These are phyloP conservation scores for Carnegiea gigantea DNA, from an alignment of 179 eudicot genomes.

Conservation along the genomic window DNA sequence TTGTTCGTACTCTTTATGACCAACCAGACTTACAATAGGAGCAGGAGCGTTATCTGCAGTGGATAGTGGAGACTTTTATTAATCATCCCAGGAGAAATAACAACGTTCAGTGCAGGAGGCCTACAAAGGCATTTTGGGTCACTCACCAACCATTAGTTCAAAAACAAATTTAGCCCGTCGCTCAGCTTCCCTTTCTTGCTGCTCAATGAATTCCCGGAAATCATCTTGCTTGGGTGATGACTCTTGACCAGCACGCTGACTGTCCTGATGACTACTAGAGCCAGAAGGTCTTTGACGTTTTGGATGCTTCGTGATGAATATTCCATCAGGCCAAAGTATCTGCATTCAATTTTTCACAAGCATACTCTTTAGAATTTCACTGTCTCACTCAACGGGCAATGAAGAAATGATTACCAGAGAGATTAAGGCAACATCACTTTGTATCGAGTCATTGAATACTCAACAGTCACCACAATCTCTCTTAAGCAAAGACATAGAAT, in stretches of 20 bases:
- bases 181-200: slow-evolving; percentile 65
- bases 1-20: slow-evolving; percentile 91
- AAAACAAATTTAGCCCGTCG: slow-evolving; percentile 83
- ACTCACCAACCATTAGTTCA: slow-evolving; percentile 88
- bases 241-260: slow-evolving; percentile 42
- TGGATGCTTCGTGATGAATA: slow-evolving; percentile 94
- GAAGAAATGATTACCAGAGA: background rate
- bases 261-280: slow-evolving; percentile 32
- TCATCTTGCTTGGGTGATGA: slow-evolving; percentile 54
- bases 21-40: slow-evolving; percentile 85
- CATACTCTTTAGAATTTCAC: background rate
- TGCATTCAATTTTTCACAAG: slow-evolving; percentile 26
- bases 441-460: too few species aligned
- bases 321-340: slow-evolving; percentile 99
- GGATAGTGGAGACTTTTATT: background rate
- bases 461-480: too few species aligned
- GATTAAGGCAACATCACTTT: background rate
- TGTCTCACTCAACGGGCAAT: background rate
- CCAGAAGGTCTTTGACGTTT: slow-evolving; percentile 50
- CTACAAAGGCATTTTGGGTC: slow-evolving; percentile 1
- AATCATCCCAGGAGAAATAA: slow-evolving; percentile 8
- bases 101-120: background rate
- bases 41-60: slow-evolving; percentile 86
- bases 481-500: too few species aligned
- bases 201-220: slow-evolving; percentile 44